These are phyloP conservation scores for Aspergillus flavus DNA, from an alignment of 2,329 filamentous ascomycete species.

Conservation along the genomic window DNA sequence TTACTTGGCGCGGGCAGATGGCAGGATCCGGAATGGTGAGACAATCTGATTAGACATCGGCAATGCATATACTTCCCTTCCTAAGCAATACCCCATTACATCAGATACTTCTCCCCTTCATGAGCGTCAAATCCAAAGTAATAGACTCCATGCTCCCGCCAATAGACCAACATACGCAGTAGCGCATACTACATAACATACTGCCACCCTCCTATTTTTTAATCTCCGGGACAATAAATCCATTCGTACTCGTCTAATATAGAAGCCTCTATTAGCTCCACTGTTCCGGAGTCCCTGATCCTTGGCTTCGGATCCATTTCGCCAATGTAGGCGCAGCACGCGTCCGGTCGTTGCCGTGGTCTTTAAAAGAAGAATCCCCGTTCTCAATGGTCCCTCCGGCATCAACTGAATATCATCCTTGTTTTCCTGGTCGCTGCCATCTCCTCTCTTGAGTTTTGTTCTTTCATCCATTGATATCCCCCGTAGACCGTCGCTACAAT, in stretches of 20 bases:
- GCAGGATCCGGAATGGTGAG: not conserved
- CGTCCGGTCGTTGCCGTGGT: not conserved
- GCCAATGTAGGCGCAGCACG: not conserved
- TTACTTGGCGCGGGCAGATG: not conserved
- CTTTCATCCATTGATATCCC: not conserved
- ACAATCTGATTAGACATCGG: not conserved
- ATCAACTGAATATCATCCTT: not conserved
- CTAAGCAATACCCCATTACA: not conserved
- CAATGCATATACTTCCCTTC: not conserved
- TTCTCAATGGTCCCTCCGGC: not conserved
- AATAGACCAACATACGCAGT: not conserved
- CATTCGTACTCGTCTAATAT: not conserved
- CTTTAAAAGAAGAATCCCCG: not conserved
- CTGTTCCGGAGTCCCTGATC: not conserved
- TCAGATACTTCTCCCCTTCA: not conserved
- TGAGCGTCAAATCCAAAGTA: not conserved
- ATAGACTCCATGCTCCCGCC: not conserved
- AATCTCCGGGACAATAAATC: not conserved
- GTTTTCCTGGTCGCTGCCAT: not conserved
- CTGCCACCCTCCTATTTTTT: not conserved
- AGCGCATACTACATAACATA: not conserved
- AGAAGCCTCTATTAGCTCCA: constrained; percentile 7
- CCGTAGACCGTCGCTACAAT: constrained; percentile 16
- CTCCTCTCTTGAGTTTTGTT: not conserved
- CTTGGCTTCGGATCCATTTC: constrained; percentile 8